Evolutionary conservation across 2,329 filamentous ascomycete species (phyloP), one percentile per base, ranked within the genome.

Genomic region (Trichoderma harzianum): DNA sequence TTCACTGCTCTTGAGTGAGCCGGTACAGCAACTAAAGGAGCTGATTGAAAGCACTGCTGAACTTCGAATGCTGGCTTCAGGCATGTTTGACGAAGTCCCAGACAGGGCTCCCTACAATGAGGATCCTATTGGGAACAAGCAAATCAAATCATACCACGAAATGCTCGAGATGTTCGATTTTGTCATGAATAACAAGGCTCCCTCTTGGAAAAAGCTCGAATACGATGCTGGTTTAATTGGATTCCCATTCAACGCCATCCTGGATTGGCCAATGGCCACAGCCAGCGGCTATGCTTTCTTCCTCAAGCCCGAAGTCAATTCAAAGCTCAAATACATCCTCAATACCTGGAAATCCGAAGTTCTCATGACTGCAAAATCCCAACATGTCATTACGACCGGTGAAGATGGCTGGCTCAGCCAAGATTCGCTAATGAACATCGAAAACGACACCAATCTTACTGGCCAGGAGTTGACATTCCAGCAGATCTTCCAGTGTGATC

Each of bases 231-330:
- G 85, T 0, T 79, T 88, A 74, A 84, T 89, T 24, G 87, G 87
- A 0, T 79, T 87, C 3, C 88, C 88, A 0, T 85, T 90, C 77
- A 86, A 87, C 71, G 87, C 86, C 0, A 81, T 90, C 10, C 78
- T 90, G 14, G 86, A 89, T 75, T 90, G 86, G 83, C 86, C 87
- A 0, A 89, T 90, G 88, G 84, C 81, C 3, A 90, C 87, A 0
- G 80, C 82, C 0, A 84, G 82, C 32, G 88, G 88, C 0, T 85
- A 84, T 70, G 85, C 86, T 0, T 86, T 86, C 47, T 90, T 89
- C 76, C 81, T 88, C 1, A 83, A 85, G 51, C 79, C 82, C 0
- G 82, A 86, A 1, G 84, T 90, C 72, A 90, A 89, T 74, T 78
- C 74, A 3, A 82, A 84, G 76, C 69, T 89, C 14, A 86, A 86